Evolutionary conservation across 2,329 filamentous ascomycete genomes (phyloP), one percentile per base, ranked within the genome.

Genomic region (Coniella lustricola): DNA sequence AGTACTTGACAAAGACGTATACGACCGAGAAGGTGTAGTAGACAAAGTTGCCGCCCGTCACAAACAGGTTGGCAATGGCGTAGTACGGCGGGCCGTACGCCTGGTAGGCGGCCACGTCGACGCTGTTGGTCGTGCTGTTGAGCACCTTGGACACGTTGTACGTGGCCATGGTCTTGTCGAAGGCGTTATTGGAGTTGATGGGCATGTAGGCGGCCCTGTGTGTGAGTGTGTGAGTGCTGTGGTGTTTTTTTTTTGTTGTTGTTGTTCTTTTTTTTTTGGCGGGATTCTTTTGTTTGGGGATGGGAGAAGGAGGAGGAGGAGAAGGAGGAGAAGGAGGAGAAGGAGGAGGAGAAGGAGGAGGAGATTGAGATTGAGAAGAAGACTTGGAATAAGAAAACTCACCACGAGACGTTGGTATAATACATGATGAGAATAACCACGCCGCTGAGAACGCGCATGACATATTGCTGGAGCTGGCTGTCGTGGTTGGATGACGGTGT

Each of bases 391-490:
- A 3, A 12, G 3, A 14, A 25, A 5, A 46, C 44, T 20, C 38
- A 46, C 44, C 44, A 46, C 16, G 44, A 38, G n/a, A 37, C 36
- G 17, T 52, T 52, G 8, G 44, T 29, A 16, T 46, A 52, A 12
- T 44, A 52, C n/a, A 52, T 44, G 54, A 32, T 72, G 2, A 75
- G 63, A 3, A 76, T 61, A 12, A 79, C 68, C 14, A 84, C 21
- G 8, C 44, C 44, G 14, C 44, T 37, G 17, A 46, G 5, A 2
- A 29, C 44, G 14, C 44, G 44, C 34, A 46, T 37, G 10, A 46
- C 44, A 17, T 46, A 46, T 34, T 46, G 44, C n/a, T 46, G 44
- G 12, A 46, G 44, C 12, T 46, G 44, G 12, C 44, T 46, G 25
- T 22, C n/a, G 16, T 10, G 18, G 1, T 7, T 17, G 3, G 10